Conservation (phyloP, 257 asterid species). For the Solanum chiquidenum region DNA sequence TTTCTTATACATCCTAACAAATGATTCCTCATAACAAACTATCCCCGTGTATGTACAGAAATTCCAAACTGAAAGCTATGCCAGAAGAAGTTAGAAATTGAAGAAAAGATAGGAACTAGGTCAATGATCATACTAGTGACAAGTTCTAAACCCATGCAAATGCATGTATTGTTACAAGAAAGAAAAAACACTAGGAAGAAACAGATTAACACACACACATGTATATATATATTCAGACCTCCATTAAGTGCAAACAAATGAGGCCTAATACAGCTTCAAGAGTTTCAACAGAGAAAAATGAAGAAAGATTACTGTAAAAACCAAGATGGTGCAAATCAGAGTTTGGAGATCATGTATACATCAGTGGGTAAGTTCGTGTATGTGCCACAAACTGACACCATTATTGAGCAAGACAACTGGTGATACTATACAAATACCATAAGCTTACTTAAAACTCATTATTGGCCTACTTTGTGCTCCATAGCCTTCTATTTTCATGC, state of each 20-base stretch:
- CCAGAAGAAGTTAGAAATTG: neutral
- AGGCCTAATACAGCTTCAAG: neutral
- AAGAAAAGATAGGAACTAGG: neutral
- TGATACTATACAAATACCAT: conserved; percentile 7
- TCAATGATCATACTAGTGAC: neutral
- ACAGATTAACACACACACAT: neutral
- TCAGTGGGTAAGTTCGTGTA: conserved; percentile 9
- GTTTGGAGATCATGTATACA: neutral
- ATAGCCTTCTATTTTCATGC: neutral
- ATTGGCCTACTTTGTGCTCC: neutral
- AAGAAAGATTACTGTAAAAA: neutral
- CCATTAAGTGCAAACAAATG: too few relatives aligned
- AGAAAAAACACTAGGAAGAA: neutral
- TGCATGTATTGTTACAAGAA: neutral
- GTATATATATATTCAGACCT: too few relatives aligned
- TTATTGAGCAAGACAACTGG: conserved; percentile 18
- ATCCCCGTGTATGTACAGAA: neutral
- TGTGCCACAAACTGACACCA: neutral
- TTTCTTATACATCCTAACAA: too few relatives aligned
- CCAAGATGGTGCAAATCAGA: neutral
- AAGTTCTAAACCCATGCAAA: neutral
- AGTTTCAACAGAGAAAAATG: neutral
- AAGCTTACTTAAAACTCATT: conserved; percentile 9
- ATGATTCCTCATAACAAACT: neutral
- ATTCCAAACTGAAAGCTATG: neutral